phyloP scores from a whole-genome alignment of 441 rosid genomes.

The Pelargonium citronellum region DNA sequence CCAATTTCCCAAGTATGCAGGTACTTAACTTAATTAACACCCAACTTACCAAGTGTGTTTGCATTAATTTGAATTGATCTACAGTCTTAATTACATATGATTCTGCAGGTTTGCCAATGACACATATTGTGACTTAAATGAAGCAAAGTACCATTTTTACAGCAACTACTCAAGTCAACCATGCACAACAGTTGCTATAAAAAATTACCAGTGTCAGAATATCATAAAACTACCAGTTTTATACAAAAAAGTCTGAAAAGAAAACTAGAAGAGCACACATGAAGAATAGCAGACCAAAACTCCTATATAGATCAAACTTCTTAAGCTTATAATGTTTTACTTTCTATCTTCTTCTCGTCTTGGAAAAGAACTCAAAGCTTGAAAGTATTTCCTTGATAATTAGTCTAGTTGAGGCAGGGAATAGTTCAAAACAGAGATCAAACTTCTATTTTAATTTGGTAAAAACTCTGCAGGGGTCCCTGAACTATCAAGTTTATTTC shows the following conservation, averaged over 20 bases:
- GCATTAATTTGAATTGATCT: too few relatives aligned
- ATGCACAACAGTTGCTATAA: too few relatives aligned
- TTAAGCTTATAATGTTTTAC: slow-evolving; percentile 34
- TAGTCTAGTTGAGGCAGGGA: slow-evolving; percentile 44
- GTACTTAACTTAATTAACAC: slow-evolving; percentile 20
- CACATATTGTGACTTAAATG: background rate
- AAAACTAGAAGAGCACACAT: background rate
- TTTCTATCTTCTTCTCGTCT: slow-evolving; percentile 76
- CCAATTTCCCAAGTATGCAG: slow-evolving; percentile 55
- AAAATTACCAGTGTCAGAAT: background rate
- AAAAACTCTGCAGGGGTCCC: too few relatives aligned
- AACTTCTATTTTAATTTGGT: too few relatives aligned
- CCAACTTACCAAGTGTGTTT: background rate
- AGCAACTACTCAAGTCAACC: background rate
- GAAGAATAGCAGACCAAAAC: slow-evolving; percentile 12
- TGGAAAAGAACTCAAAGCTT: slow-evolving; percentile 75
- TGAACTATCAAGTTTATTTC: too few relatives aligned
- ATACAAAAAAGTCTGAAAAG: background rate
- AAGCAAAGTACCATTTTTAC: background rate
- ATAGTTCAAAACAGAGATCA: background rate
- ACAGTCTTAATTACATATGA: background rate
- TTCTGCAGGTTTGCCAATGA: background rate
- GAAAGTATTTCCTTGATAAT: slow-evolving; percentile 55
- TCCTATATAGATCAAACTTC: background rate
- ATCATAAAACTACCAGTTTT: background rate